Evolutionary conservation across 257 asterid genomes (phyloP).

Genomic region (Petrea volubilis): DNA sequence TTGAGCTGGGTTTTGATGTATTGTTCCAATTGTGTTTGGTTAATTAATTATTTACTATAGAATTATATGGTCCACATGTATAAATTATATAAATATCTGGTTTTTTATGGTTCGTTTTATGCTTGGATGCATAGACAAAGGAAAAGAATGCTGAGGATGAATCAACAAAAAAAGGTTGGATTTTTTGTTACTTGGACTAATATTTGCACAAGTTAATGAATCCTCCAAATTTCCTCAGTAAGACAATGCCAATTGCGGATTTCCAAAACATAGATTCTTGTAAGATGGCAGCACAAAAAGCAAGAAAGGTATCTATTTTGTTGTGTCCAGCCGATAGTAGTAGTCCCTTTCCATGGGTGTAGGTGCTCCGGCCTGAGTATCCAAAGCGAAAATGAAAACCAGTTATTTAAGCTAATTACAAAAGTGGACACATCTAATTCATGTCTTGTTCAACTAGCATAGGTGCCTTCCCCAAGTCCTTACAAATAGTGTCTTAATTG

Average conservation of each 20-base stretch:
- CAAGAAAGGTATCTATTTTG: slow-evolving; percentile 1
- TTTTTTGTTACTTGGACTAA: background rate
- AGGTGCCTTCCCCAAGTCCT: slow-evolving; percentile 2
- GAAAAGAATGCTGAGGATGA: background rate
- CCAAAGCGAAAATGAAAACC: background rate
- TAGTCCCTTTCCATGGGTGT: background rate
- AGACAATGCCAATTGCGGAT: background rate
- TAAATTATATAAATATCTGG: background rate
- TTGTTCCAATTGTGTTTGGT: background rate
- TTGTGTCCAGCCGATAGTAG: slow-evolving; percentile 9
- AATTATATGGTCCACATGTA: background rate
- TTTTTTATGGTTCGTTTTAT: background rate
- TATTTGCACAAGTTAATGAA: background rate
- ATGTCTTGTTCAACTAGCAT: background rate
- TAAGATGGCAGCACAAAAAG: slow-evolving; percentile 10
- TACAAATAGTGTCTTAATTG: background rate
- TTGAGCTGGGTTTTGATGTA: background rate
- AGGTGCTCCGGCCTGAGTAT: background rate
- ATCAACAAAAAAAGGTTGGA: background rate
- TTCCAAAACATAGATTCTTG: background rate
- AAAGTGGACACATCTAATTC: background rate
- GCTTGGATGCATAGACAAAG: background rate
- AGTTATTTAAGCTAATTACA: background rate
- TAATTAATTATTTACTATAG: background rate
- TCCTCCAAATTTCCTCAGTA: background rate